Base-by-base conservation (phyloP, 164 flowering plant genomes). In the Magnolia officinalis region DNA sequence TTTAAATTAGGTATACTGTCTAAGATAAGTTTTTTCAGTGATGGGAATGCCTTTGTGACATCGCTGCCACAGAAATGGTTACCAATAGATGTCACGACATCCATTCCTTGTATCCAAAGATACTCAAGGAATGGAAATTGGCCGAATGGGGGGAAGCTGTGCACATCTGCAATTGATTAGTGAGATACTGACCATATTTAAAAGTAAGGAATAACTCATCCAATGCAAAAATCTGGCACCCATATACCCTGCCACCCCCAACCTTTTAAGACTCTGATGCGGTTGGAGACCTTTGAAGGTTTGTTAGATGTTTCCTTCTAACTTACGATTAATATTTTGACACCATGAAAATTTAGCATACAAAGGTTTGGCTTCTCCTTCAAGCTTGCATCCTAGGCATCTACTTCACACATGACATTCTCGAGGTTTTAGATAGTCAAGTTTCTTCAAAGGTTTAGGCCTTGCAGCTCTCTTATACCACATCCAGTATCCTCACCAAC, bases 71-170 rank as follows among this genome's bases (percentile, higher is more conserved):
- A 64, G 67, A 64, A 64, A 23, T 64, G 24, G 11, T 64, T 26
- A 26, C 67, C 67, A 64, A 64, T 19, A 26, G 11, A 20, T 26
- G n/a, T 20, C 19, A 81, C 2, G n/a, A 19, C 61, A 45, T 71
- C 21, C 82, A 81, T 77, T n/a, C 52, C 50, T n/a, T 51, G 1
- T 8, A 83, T 16, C 13, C 1, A 0, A 7, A 83, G 73, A 10
- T 11, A 7, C 58, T 75, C 74, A 14, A 83, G 81, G 8, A 23
- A 31, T 2, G 80, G 78, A 24, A 83, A 75, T 14, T 79, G 70
- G 19, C 84, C 84, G 1, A 83, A 31, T 13, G 77, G 63, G 1
- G 83, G 83, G 2, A n/a, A 81, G 68, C 0, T 10, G n/a, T 2
- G 50, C 16, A 19, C 82, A 81, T 64, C 19, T 26, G 51, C 86